Evolutionary conservation across 1,284 basidiomycete genomes (phyloP).

Genomic region (Fomitopsis schrenkii): DNA sequence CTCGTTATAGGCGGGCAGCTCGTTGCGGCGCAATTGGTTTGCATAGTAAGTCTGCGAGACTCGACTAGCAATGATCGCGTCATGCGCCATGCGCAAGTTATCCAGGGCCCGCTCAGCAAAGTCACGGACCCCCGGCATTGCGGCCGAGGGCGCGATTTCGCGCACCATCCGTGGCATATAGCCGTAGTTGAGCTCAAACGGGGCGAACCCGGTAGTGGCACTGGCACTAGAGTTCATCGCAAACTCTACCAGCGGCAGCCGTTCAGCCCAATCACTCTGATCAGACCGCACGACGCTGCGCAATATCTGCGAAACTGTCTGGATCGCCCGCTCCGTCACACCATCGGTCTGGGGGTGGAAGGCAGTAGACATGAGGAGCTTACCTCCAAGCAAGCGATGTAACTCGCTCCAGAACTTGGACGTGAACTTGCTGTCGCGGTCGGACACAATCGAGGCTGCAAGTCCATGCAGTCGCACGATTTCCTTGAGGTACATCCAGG

Average conservation of each 20-base stretch:
- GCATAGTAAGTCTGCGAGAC: too few relatives aligned
- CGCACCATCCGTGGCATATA: slow-evolving; percentile 16
- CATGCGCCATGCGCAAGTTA: too few relatives aligned
- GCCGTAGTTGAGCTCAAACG: slow-evolving; percentile 34
- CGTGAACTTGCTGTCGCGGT: slow-evolving; percentile 25
- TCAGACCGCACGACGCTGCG: slow-evolving; percentile 21
- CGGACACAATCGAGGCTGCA: slow-evolving; percentile 19
- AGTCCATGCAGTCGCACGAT: slow-evolving; percentile 19
- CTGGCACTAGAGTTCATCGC: slow-evolving; percentile 28
- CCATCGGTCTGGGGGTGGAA: slow-evolving; percentile 36
- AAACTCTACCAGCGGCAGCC: slow-evolving; percentile 27
- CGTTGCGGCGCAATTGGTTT: too few relatives aligned
- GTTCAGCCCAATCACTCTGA: slow-evolving; percentile 31
- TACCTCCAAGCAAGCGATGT: slow-evolving; percentile 22
- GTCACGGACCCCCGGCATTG: too few relatives aligned
- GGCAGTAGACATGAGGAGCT: slow-evolving; percentile 24
- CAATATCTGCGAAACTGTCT: slow-evolving; percentile 25
- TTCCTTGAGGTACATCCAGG: slow-evolving; percentile 14
- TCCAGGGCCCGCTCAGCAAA: too few relatives aligned
- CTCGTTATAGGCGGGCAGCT: too few relatives aligned
- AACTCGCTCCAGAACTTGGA: slow-evolving; percentile 2
- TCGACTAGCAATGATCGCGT: too few relatives aligned
- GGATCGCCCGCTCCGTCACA: slow-evolving; percentile 19
- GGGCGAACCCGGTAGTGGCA: slow-evolving; percentile 29
- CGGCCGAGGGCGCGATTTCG: too few relatives aligned